Base-by-base conservation (phyloP, 1,139 yeast species). In the Candida sanyaensis region DNA sequence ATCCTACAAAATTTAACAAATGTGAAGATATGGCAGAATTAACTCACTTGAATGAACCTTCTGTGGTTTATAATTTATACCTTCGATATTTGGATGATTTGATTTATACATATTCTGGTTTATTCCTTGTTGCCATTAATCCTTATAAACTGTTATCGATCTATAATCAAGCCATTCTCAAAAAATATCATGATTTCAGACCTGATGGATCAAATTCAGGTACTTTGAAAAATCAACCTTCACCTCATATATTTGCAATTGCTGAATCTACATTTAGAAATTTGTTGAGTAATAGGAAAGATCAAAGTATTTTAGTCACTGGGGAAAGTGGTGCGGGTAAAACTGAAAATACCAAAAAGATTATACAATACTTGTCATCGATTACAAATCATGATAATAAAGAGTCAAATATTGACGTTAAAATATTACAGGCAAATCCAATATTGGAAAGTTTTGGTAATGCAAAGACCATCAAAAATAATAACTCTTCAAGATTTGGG, bases 291-390 rank as follows among this genome's bases (percentile, higher is more conserved):
- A 85, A 87, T 57, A 78, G 73, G 44, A 85, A 84, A 59, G 88
- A 92, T 65, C 99, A 95, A 68, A 85, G 96, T 12, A 90, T 95
- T 46, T 73, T 95, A 47, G 98, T 95, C 10, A 95, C 99, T 1
- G 99, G 99, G 52, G 99, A 95, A 64, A 88, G 96, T 28, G 99
- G 99, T 52, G 99, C 99, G 0, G 99, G 99, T 49, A 93, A 93
- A 65, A 93, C 99, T 0, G 99, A 93, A 68, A 93, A 90, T 58
- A 93, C 99, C n/a, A 93, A 93, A 65, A 90, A 88, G 61, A 92
- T 93, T 50, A 88, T 95, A 55, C 98, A 92, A 65, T 93, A 91
- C 65, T 75, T 95, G 48, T 90, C 97, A 0, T 84, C 92, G 6
- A 84, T 90, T 37, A 83, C 93, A 1, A 27, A 33, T 7, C 6